Evolutionary conservation across 2,329 filamentous ascomycete species (phyloP), one percentile per base, ranked within the genome.

Genomic region (Apiospora hydei): DNA sequence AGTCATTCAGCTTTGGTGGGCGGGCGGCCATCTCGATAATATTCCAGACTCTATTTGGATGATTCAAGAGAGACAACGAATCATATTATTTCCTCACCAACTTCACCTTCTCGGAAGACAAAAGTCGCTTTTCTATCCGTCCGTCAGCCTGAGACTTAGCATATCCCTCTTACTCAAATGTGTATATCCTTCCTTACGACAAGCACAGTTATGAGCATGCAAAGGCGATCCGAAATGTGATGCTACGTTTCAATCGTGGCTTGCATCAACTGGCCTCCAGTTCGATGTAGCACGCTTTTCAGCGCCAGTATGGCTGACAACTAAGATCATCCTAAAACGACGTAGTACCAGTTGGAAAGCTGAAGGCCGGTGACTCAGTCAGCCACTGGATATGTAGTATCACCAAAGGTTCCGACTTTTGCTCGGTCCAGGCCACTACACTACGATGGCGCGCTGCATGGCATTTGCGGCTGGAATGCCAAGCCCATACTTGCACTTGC

Each of bases 121-220:
- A n/a, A 6, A 4, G 10, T 49, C 6, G 0, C 3, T 18, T 10
- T 3, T n/a, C 8, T 49, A 0, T n/a, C 21, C n/a, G 7, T 6
- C 10, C 46, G 2, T n/a, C 18, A 10, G 3, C 34, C 3, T 8
- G 34, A 38, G 21, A 47, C 18, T 8, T n/a, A 3, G 5, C 34
- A 38, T 38, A 5, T 8, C 5, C 34, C 34, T 6, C 6, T 10
- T 49, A 7, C 18, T n/a, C 18, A 6, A 14, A n/a, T 10, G 1
- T 38, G 4, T 0, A n/a, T 64, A 18, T 41, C 16, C 41, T 5
- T n/a, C 8, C 18, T 14, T 41, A n/a, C 16, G 53, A 61, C 30
- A 13, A 10, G n/a, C 34, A 64, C 4, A 0, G 3, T n/a, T 8
- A 7, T 41, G 34, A 14, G 8, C 18, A 1, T 6, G 21, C 34